Evolutionary conservation across 371 early-diverging fungal genomes (phyloP).

Genomic region (Dichotomocladium elegans): DNA sequence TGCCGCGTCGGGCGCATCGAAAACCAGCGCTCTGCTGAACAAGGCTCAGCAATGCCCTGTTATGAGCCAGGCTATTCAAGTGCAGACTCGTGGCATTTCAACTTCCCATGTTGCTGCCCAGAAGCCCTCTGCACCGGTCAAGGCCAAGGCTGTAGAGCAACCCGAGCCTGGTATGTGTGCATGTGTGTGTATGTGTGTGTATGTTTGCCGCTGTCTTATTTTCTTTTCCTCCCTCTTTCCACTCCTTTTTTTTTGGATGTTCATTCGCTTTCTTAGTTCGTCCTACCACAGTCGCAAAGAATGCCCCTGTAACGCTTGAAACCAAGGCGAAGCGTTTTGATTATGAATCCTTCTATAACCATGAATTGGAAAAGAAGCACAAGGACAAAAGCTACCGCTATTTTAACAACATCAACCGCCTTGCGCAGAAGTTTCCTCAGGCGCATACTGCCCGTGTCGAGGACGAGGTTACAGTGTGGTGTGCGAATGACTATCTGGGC

Average conservation of each 20-base stretch:
- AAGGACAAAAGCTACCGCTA: constrained; percentile 96
- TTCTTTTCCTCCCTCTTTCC: no score
- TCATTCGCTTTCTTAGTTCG: not conserved
- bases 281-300: not conserved
- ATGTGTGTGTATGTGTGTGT: no score
- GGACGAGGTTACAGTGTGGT: constrained; percentile 96
- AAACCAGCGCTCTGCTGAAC: constrained; percentile 54
- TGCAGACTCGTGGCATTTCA: constrained; percentile 56
- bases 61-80: constrained; percentile 79
- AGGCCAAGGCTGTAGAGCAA: constrained; percentile 36
- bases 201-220: no score
- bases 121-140: constrained; percentile 42
- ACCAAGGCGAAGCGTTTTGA: constrained; percentile 66
- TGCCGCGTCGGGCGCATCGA: constrained; percentile 30
- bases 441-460: constrained; percentile 88
- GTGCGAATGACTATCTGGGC: constrained; percentile 97
- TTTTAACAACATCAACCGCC: constrained; percentile 98
- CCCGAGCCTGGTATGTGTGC: constrained; percentile 5
- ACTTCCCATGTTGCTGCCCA: constrained; percentile 31
- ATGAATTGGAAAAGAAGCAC: constrained; percentile 91
- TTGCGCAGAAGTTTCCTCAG: constrained; percentile 87
- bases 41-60: constrained; percentile 90
- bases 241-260: no score
- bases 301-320: constrained; percentile 34
- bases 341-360: constrained; percentile 83